A percentile compares a stretch with the other conserved stretches of the same genome.
These are phyloP conservation scores for Fonsecaea nubica DNA, from an alignment of 2,329 filamentous ascomycete species.

Conservation along the genomic window DNA sequence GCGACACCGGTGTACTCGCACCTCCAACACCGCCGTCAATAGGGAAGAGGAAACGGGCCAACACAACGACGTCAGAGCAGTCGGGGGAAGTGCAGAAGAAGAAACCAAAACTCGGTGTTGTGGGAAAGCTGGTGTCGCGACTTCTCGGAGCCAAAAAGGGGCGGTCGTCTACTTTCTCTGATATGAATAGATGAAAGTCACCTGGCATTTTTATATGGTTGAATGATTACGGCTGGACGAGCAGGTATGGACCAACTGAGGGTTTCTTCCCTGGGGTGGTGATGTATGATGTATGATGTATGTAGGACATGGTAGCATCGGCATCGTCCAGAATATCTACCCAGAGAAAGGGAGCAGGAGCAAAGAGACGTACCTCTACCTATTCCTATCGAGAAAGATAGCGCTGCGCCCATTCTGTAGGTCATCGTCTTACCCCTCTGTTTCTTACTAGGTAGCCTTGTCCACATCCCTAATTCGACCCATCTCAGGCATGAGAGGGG, in stretches of 20 bases:
- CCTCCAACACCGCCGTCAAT: background rate
- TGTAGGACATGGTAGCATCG: too few relatives aligned
- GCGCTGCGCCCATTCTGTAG: too few relatives aligned
- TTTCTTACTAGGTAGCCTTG: too few relatives aligned
- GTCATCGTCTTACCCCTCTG: too few relatives aligned
- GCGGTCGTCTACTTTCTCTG: background rate
- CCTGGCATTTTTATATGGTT: background rate
- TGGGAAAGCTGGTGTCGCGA: conserved; percentile 12
- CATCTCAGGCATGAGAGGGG: too few relatives aligned
- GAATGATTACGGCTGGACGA: background rate
- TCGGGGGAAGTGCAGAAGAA: background rate
- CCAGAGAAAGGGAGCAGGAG: too few relatives aligned
- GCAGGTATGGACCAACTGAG: background rate
- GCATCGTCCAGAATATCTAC: too few relatives aligned
- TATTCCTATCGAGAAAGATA: too few relatives aligned
- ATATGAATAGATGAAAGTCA: background rate
- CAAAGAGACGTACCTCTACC: too few relatives aligned
- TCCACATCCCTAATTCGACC: too few relatives aligned
- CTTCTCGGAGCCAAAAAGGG: conserved; percentile 1
- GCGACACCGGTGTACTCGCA: background rate
- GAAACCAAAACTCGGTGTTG: conserved; percentile 4
- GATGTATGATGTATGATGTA: too few relatives aligned
- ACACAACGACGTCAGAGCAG: conserved; percentile 3
- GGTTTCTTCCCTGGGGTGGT: too few relatives aligned
- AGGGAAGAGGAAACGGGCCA: conserved; percentile 7